These are phyloP conservation scores for Rhododendron simsii DNA, from an alignment of 148 eudicot species.

Conservation along the genomic window DNA sequence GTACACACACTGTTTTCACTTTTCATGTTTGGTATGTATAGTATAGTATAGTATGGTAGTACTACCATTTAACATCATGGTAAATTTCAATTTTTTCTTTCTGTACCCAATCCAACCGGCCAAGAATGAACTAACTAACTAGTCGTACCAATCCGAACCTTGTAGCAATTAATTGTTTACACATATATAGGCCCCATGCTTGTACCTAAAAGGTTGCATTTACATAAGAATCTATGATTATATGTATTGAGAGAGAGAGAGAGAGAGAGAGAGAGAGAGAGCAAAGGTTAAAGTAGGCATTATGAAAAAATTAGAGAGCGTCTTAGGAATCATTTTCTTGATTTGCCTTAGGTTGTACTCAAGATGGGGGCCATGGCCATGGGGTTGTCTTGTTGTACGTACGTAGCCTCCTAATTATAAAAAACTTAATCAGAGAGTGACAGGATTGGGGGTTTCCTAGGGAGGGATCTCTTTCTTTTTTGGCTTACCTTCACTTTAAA, in stretches of 20 bases:
- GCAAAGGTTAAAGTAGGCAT: background rate
- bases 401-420: background rate
- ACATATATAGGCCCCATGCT: background rate
- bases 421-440: background rate
- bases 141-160: background rate
- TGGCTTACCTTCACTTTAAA: background rate
- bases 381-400: background rate
- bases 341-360: conserved; percentile 12
- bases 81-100: background rate
- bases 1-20: background rate
- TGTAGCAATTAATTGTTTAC: background rate
- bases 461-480: background rate
- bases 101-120: too few species aligned
- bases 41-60: too few species aligned
- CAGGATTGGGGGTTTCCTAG: background rate
- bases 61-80: too few species aligned
- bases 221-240: background rate
- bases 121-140: background rate
- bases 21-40: background rate
- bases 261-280: background rate
- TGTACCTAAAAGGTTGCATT: background rate
- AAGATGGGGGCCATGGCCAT: conserved; percentile 3
- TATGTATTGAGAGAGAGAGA: background rate
- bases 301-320: background rate
- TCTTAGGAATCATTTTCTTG: background rate